Evolutionary conservation across 2,329 filamentous ascomycete species (phyloP), one percentile per base, ranked within the genome.

Genomic region (Trichoderma endophyticum): DNA sequence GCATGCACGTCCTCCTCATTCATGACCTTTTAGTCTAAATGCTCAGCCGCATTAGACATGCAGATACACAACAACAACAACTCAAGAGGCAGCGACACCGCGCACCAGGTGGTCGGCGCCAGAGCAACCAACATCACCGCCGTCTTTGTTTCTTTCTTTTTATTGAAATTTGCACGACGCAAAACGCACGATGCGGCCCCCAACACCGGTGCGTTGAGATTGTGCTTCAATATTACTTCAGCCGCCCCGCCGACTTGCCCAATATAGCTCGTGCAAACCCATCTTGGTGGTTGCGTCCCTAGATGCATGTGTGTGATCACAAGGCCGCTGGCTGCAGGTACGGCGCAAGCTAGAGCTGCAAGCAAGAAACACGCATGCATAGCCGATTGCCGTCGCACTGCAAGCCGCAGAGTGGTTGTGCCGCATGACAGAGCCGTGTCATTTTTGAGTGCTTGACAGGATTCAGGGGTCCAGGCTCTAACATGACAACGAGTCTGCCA

Each of bases 321-420:
- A 56, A 63, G 68, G 43, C 32, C 68, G 48, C 21, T 21, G 60
- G 68, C 60, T 71, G 68, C 68, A 71, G 68, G 68, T 63, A 71
- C 68, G 43, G 68, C 43, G 60, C 68, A 64, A 15, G 48, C 60
- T 71, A 64, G 59, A 57, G 68, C 60, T 63, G 68, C 68, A 64
- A 18, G 68, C 60, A 57, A 63, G 43, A 24, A 71, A 57, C 26
- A 62, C 12, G 57, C 66, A 70, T 70, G 66, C 66, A 48, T 69
- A 48, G 43, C 43, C 43, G 63, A 65, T 36, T 51, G 43, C 30
- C 43, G 61, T 39, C 34, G 21, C 66, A 32, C 15, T 61, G 34
- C 66, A n/a, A 36, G 66, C 28, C 39, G 39, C 34, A 48, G 65
- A 26, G 24, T 60, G 34, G 66, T 60, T 61, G 56, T 54, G 66